Evolutionary conservation across 129 eudicot species (phyloP).

Genomic region (Tanacetum coccineum): DNA sequence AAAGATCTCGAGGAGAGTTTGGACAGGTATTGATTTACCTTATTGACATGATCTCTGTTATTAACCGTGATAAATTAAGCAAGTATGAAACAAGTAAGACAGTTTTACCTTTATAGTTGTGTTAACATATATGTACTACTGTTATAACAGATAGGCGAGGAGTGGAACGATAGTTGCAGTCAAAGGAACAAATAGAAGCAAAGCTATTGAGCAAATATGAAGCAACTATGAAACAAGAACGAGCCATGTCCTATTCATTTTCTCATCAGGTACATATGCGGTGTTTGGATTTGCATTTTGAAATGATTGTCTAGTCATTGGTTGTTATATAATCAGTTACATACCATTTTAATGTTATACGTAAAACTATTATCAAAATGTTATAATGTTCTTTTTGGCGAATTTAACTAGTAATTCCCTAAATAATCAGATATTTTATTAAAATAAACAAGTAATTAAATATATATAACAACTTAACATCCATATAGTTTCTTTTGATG

Average conservation of each 20-base stretch:
- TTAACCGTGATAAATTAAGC: background rate
- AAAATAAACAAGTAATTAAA: too few species aligned
- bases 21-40: conserved; percentile 46
- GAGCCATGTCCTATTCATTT: conserved; percentile 87
- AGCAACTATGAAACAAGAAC: conserved; percentile 89
- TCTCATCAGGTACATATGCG: conserved; percentile 76
- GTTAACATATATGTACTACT: conserved; percentile 3
- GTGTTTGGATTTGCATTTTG: background rate
- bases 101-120: background rate
- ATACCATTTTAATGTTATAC: too few species aligned
- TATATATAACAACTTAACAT: too few species aligned
- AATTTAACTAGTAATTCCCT: too few species aligned
- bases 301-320: too few species aligned
- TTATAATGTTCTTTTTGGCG: too few species aligned
- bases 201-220: conserved; percentile 67
- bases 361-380: too few species aligned
- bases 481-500: too few species aligned
- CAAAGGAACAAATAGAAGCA: conserved; percentile 85
- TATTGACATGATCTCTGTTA: background rate
- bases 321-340: too few species aligned
- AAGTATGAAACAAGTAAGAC: background rate
- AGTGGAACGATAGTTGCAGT: conserved; percentile 81
- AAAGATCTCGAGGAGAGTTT: conserved; percentile 71
- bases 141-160: conserved; percentile 62
- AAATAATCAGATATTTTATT: too few species aligned